These are phyloP conservation scores for Gracilaria domingensis DNA, from an alignment of 23 red algal species.

Conservation along the genomic window DNA sequence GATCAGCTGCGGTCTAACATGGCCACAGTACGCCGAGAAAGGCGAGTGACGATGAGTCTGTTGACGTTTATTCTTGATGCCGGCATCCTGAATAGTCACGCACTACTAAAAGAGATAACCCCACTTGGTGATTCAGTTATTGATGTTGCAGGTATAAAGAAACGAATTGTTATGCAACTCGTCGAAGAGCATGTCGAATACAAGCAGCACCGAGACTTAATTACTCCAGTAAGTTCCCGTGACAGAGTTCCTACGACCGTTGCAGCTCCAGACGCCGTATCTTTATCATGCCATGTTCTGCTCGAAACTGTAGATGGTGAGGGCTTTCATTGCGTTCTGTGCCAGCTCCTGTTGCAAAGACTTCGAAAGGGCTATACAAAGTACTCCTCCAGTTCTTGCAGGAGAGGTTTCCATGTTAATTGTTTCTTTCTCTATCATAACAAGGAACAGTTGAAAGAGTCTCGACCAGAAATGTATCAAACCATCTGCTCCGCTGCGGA, in stretches of 20 bases:
- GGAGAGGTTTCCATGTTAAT: background rate
- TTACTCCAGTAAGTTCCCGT: background rate
- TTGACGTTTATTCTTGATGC: constrained; percentile 19
- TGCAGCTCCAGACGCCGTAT: background rate
- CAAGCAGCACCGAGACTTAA: background rate
- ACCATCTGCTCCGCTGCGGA: no score
- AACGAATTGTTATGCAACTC: background rate
- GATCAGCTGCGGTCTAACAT: constrained; percentile 23
- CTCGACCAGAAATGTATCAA: no score
- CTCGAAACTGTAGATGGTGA: background rate
- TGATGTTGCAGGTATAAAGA: background rate
- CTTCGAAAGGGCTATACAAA: background rate
- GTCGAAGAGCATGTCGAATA: background rate
- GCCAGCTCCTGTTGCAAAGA: background rate
- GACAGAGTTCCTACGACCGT: no score
- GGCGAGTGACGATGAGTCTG: constrained; percentile 16
- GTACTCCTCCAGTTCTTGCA: background rate
- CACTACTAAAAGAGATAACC: background rate
- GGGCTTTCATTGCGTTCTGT: background rate
- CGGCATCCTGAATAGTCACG: constrained; percentile 8
- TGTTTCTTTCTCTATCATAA: constrained; percentile 1
- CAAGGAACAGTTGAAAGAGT: background rate
- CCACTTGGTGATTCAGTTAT: background rate
- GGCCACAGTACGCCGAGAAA: constrained; percentile 1
- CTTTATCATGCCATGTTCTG: background rate